Conservation (phyloP, 2,329 filamentous ascomycete genomes). For the Penicillium occitanis region DNA sequence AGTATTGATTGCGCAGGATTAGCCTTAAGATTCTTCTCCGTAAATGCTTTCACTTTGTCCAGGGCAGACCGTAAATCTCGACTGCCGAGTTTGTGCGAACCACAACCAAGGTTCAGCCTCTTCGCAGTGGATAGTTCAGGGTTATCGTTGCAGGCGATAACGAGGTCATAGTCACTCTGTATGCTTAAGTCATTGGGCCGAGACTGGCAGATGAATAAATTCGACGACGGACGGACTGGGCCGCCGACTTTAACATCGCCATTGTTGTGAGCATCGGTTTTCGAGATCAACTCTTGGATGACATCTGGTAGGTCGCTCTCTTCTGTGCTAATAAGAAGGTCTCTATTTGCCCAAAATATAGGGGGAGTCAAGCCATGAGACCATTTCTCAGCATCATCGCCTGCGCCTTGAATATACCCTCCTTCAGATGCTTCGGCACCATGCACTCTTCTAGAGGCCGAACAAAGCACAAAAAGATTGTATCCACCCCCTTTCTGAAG, state of each 20-base stretch:
- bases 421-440: slow-evolving; percentile 68
- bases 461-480: slow-evolving; percentile 78
- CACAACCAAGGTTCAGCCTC: slow-evolving; percentile 61
- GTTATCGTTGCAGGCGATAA: slow-evolving; percentile 41
- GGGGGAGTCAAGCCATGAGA: slow-evolving; percentile 72
- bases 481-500: slow-evolving; percentile 53
- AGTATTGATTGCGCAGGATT: slow-evolving; percentile 45
- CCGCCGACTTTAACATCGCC: slow-evolving; percentile 23
- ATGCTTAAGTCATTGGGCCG: neutral
- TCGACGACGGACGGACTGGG: slow-evolving; percentile 41
- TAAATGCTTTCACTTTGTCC: slow-evolving; percentile 60
- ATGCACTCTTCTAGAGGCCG: slow-evolving; percentile 70
- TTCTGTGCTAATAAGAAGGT: slow-evolving; percentile 58
- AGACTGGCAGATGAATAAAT: slow-evolving; percentile 40
- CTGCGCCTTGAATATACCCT: slow-evolving; percentile 90
- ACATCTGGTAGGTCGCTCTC: slow-evolving; percentile 64
- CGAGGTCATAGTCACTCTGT: slow-evolving; percentile 45
- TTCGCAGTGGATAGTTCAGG: slow-evolving; percentile 35
- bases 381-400: slow-evolving; percentile 95
- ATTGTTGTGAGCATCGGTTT: slow-evolving; percentile 24
- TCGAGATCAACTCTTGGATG: slow-evolving; percentile 48
- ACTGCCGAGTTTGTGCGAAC: slow-evolving; percentile 73
- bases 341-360: slow-evolving; percentile 74
- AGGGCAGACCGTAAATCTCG: slow-evolving; percentile 76
- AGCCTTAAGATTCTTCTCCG: slow-evolving; percentile 37